Evolutionary conservation across 768 basidiomycete species (phyloP).

Genomic region (Strobilomyces dryophilus): DNA sequence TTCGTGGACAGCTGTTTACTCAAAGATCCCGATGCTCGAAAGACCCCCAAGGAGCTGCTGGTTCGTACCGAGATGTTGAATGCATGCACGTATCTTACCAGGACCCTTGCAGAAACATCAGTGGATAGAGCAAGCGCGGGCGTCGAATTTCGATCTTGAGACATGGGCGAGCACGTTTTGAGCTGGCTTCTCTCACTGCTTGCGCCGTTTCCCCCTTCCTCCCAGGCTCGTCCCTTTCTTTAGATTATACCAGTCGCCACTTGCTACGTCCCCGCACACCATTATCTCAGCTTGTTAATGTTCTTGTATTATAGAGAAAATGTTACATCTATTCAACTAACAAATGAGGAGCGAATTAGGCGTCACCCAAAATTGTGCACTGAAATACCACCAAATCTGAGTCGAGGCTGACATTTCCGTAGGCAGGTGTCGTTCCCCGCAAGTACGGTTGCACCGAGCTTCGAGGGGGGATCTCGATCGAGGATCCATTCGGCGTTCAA

Average conservation of each 20-base stretch:
- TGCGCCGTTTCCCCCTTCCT: conserved; percentile 3
- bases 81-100: conserved; percentile 7
- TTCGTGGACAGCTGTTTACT: conserved; percentile 89
- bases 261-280: conserved; percentile 28
- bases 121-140: conserved; percentile 67
- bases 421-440: too few species aligned
- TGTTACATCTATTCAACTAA: conserved; percentile 10
- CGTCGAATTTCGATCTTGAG: conserved; percentile 65
- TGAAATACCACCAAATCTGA: neutral
- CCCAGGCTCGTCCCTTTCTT: conserved; percentile 7
- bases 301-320: conserved; percentile 30
- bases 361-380: too few species aligned
- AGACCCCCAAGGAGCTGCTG: conserved; percentile 84
- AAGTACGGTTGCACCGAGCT: too few species aligned
- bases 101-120: conserved; percentile 51
- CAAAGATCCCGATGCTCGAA: conserved; percentile 83
- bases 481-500: too few species aligned
- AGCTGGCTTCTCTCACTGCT: conserved; percentile 21
- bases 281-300: conserved; percentile 27
- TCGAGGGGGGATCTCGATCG: too few species aligned
- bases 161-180: conserved; percentile 78
- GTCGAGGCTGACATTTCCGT: neutral
- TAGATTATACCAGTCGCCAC: conserved; percentile 26
- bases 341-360: neutral
- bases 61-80: conserved; percentile 34